Evolutionary conservation across 202 grass and related monocot species (phyloP).

Genomic region (Bolboschoenoplectus hybrid): DNA sequence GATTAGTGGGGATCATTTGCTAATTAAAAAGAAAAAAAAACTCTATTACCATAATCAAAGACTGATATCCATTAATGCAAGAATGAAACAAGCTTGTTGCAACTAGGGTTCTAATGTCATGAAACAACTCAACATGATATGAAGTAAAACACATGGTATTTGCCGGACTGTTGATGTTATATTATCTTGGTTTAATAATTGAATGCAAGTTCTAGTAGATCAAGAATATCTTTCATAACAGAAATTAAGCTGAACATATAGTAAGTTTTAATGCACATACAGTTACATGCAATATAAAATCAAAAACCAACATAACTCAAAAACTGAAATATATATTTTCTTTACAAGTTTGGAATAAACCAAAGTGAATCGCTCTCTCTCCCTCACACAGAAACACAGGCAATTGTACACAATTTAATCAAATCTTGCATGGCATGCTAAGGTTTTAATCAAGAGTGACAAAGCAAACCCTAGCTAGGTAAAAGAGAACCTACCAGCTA

Average conservation of each 20-base stretch:
- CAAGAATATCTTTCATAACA: not conserved
- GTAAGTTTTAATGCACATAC: not conserved
- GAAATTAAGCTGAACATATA: not conserved
- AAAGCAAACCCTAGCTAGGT: slow-evolving; percentile 28
- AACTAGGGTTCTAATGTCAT: not conserved
- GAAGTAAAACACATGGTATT: not conserved
- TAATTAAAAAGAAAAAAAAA: not conserved
- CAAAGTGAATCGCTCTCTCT: not conserved
- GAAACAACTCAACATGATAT: slow-evolving; percentile 5
- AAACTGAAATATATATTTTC: not conserved
- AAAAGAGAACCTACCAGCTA: not conserved
- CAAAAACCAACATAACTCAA: not conserved
- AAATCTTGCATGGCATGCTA: not conserved
- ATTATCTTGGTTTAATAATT: not conserved
- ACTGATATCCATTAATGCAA: not conserved
- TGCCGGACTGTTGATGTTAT: not conserved
- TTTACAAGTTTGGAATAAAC: not conserved
- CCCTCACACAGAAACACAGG: not conserved
- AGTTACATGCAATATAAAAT: slow-evolving; percentile 29
- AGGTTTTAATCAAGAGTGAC: not conserved
- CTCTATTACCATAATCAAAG: not conserved
- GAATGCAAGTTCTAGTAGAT: not conserved
- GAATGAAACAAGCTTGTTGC: not conserved
- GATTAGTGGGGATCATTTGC: not conserved
- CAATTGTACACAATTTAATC: slow-evolving; percentile 16